Base-by-base conservation (phyloP, 2,329 filamentous ascomycete species). In the Aspergillus sp. region DNA sequence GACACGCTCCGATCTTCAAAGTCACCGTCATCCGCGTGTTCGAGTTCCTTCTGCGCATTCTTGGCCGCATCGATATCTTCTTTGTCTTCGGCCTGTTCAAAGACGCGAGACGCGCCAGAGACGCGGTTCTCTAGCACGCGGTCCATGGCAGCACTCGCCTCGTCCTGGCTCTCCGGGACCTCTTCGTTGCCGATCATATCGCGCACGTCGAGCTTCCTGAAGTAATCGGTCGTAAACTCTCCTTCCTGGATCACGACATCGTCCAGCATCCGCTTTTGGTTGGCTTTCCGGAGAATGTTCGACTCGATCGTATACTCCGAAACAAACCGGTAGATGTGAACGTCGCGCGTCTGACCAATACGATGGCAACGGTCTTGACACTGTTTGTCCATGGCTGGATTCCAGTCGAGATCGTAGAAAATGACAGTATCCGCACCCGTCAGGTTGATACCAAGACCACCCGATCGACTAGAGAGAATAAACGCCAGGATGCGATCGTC, bases 371-470 rank as follows among this genome's bases (percentile, higher is more conserved):
- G 85, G 70, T 99, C 95, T 74, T 99, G 95, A 65, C 94, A 99
- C 72, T 99, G 94, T 72, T 96, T 96, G 76, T 99, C 94, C 94
- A 99, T 99, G 47, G 95, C 94, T 0, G 94, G 94, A 65, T 99
- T 99, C 95, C 95, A 99, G 69, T 99, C 94, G 54, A 97, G 86
- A 66, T 99, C 94, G 73, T 97, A 99, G 72, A 99, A 99, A 60
- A 99, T 96, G 64, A 99, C 94, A 0, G 92, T 96, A 70, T 97
- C 94, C 4, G 94, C 94, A 45, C 94, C 94, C 0, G 93, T 97
- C 41, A 99, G 79, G 64, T 99, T 99, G 76, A 99, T 95, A 52
- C 94, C 94, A 1, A 99, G 79, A 50, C 94, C 94, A 60, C 94
- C 94, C 0, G 94, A 96, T 52, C 94, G 85, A 46, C 91, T 96